Conservation (phyloP, 202 grass and related monocot species). For the Schoenoplectus triqueter region DNA sequence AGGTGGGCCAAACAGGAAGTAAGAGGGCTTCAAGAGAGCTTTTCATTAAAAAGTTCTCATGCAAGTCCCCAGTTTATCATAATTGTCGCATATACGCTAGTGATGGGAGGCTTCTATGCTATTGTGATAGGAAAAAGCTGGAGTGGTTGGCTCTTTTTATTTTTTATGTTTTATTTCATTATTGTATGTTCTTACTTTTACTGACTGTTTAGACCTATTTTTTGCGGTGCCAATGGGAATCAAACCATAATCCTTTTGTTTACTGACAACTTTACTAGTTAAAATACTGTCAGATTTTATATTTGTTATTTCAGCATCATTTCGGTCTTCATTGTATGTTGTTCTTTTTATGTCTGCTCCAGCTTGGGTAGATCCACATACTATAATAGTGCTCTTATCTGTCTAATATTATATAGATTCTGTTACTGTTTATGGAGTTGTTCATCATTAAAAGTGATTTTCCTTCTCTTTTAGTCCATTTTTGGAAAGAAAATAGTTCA, state of each 20-base stretch:
- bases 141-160: slow-evolving; percentile 69
- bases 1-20: slow-evolving; percentile 43
- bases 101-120: slow-evolving; percentile 95
- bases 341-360: not conserved
- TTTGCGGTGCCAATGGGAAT: not conserved
- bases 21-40: slow-evolving; percentile 79
- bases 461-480: not conserved
- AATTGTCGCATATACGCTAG: slow-evolving; percentile 96
- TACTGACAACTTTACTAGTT: not conserved
- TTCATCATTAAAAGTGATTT: not conserved
- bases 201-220: slow-evolving; percentile 39
- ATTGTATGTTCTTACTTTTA: slow-evolving; percentile 21
- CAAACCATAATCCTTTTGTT: not conserved
- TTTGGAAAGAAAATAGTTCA: not conserved
- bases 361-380: not conserved
- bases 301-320: not conserved
- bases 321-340: not conserved
- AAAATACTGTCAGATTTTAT: not conserved
- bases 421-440: not conserved
- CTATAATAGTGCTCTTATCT: not conserved
- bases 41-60: slow-evolving; percentile 97
- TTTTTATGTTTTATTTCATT: slow-evolving; percentile 29
- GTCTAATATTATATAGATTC: not conserved
- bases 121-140: slow-evolving; percentile 89
- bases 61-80: slow-evolving; percentile 95